Evolutionary conservation across 352 stramenopile species (phyloP).

Genomic region (Phytophthora sojae): DNA sequence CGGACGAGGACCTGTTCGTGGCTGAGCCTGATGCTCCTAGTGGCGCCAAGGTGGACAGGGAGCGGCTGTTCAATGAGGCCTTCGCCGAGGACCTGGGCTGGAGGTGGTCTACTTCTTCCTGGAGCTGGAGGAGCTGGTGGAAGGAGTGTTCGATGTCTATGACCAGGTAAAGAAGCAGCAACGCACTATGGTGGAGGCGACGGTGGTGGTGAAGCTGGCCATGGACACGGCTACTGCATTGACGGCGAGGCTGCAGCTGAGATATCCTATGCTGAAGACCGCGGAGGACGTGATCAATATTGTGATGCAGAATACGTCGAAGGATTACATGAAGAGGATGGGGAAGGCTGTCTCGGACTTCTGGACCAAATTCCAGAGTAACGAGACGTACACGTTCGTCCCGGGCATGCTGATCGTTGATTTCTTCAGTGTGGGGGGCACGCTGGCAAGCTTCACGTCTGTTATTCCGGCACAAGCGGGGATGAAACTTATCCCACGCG

Average conservation of each 20-base stretch:
- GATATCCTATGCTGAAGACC: conserved; percentile 21
- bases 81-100: conserved; percentile 30
- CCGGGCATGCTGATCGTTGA: conserved; percentile 24
- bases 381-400: conserved; percentile 15
- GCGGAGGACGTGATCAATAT: conserved; percentile 21
- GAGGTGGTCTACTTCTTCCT: conserved; percentile 31
- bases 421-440: conserved; percentile 14
- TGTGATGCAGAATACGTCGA: conserved; percentile 9
- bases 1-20: conserved; percentile 2
- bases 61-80: conserved; percentile 17
- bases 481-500: conserved; percentile 1
- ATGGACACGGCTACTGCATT: conserved; percentile 16
- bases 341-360: not conserved
- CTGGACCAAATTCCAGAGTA: conserved; percentile 4
- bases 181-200: conserved; percentile 37
- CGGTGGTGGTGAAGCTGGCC: conserved; percentile 28
- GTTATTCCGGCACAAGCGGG: conserved; percentile 5
- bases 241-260: conserved; percentile 24
- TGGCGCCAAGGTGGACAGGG: not conserved
- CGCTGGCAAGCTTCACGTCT: conserved; percentile 22
- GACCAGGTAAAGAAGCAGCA: conserved; percentile 29
- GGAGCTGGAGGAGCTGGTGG: conserved; percentile 27
- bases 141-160: conserved; percentile 25
- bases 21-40: not conserved
- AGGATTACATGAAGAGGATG: not conserved